Conservation (phyloP, 2,329 filamentous ascomycete genomes). For the Alternaria conjuncta region DNA sequence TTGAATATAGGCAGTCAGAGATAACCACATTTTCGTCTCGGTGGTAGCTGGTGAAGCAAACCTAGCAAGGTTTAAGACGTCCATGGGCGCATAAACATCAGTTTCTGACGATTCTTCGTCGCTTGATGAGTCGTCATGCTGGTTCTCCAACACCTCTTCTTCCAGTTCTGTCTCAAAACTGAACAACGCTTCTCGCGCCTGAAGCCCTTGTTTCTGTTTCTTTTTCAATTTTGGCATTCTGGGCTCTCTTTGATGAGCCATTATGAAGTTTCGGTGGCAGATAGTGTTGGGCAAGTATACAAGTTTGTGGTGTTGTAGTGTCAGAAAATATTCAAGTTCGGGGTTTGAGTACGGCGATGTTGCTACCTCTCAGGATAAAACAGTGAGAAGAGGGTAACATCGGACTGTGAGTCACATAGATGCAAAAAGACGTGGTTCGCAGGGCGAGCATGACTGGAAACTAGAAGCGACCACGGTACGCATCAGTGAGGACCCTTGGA, state of each 20-base stretch:
- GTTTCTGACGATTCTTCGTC: neutral
- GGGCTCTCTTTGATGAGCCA: neutral
- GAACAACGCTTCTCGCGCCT: neutral
- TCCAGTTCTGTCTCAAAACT: neutral
- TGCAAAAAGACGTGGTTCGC: neutral
- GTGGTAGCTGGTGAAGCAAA: neutral
- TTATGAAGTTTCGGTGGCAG: neutral
- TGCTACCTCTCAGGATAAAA: no score
- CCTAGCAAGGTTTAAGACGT: neutral
- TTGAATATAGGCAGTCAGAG: neutral
- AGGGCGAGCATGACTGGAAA: neutral
- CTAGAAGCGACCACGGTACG: neutral
- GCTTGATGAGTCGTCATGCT: neutral
- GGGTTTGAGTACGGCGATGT: no score
- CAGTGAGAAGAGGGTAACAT: neutral
- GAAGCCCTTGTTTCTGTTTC: neutral
- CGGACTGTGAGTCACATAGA: neutral
- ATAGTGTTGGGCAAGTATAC: no score
- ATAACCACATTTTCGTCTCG: neutral
- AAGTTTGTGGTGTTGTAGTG: no score
- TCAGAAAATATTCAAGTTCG: no score
- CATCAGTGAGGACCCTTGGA: neutral
- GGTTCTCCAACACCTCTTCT: neutral
- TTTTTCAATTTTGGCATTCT: neutral
- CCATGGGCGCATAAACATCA: neutral